Evolutionary conservation across 176 grass and related monocot genomes (phyloP).

Genomic region (Eragrostis curvula): DNA sequence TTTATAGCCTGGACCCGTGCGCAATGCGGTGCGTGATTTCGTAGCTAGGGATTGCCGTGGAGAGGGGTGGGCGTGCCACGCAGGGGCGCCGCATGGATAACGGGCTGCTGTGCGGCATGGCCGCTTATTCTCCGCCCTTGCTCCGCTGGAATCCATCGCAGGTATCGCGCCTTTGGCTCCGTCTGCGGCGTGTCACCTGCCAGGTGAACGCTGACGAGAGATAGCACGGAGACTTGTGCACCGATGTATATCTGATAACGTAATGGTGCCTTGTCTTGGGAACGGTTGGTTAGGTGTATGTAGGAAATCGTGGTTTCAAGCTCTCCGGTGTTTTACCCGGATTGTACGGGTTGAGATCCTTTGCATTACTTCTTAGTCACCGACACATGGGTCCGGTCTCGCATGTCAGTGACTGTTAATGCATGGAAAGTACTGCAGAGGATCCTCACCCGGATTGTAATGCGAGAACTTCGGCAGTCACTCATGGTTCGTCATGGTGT

Average conservation of each 20-base stretch:
- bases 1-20: background rate
- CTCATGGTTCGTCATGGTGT: too few species aligned
- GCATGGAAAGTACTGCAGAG: too few species aligned
- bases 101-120: background rate
- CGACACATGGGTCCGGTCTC: too few species aligned
- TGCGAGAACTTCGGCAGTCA: too few species aligned
- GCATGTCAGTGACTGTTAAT: too few species aligned
- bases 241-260: background rate
- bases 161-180: background rate
- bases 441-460: too few species aligned
- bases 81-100: background rate
- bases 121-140: background rate
- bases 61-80: slow-evolving; percentile 10
- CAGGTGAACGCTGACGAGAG: background rate
- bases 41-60: background rate
- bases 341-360: too few species aligned
- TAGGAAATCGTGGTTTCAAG: background rate
- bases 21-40: background rate
- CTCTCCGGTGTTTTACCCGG: background rate
- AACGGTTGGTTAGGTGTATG: background rate
- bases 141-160: background rate
- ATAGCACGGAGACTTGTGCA: background rate
- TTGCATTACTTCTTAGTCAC: too few species aligned
- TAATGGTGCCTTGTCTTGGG: background rate
- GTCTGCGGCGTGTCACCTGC: background rate